A percentile compares a stretch with the other conserved stretches of the same genome.
Conservation (phyloP, 73 alveolate genomes). For the Paramecium caudatum region DNA sequence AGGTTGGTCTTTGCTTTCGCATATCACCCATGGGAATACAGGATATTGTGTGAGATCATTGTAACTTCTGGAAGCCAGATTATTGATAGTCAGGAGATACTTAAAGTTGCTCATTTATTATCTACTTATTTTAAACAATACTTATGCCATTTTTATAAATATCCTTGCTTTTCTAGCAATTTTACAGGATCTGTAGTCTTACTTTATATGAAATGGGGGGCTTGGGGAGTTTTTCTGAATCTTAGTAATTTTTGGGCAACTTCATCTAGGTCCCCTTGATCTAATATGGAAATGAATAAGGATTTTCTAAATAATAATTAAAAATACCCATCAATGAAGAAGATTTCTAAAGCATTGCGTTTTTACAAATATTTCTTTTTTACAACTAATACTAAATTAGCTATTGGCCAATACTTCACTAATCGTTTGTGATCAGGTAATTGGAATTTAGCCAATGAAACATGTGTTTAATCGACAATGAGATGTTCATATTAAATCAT, state of each 20-base stretch:
- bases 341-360: constrained; percentile 23
- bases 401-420: constrained; percentile 18
- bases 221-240: background rate
- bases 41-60: constrained; percentile 98
- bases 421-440: background rate
- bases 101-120: constrained; percentile 94
- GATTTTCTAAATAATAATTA: background rate
- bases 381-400: background rate
- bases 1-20: constrained; percentile 37
- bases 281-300: background rate
- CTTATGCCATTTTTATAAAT: constrained; percentile 89
- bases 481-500: constrained; percentile 18
- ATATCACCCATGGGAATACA: constrained; percentile 97
- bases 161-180: constrained; percentile 77
- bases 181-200: constrained; percentile 56
- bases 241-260: constrained; percentile 22
- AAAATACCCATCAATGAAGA: constrained; percentile 55
- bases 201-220: constrained; percentile 34
- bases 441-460: background rate
- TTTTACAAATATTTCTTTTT: constrained; percentile 41
- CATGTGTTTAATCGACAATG: constrained; percentile 38
- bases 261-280: constrained; percentile 38
- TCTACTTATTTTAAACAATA: background rate
- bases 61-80: constrained; percentile 91
- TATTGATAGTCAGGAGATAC: constrained; percentile 89